Percentiles rank a stretch among this genome's conserved stretches.
Evolutionary conservation across 306 rosid genomes (phyloP).

Genomic region (Trifolium fragiferum): DNA sequence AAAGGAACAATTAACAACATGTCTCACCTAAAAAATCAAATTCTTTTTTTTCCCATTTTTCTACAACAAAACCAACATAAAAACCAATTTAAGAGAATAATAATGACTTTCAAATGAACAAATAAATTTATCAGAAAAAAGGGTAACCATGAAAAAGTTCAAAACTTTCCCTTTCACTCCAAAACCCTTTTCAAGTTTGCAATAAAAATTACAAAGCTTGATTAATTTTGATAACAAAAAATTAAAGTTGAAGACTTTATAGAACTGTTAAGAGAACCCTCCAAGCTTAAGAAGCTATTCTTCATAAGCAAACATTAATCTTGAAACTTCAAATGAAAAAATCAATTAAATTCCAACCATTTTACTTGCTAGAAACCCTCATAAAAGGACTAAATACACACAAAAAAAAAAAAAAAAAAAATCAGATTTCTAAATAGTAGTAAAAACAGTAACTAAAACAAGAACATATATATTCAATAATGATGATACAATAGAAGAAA

Average conservation of each 20-base stretch:
- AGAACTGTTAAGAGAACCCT: constrained; percentile 7
- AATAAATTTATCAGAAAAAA: constrained; percentile 5
- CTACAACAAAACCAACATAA: background rate
- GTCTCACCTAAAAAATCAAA: constrained; percentile 33
- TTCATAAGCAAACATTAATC: constrained; percentile 17
- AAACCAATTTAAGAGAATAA: constrained; percentile 16
- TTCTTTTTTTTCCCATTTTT: background rate
- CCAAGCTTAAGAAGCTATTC: background rate
- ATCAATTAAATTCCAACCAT: background rate
- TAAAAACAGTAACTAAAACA: background rate
- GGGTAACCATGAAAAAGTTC: constrained; percentile 35
- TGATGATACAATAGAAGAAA: constrained; percentile 4
- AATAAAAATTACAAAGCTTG: constrained; percentile 19
- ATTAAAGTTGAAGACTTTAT: constrained; percentile 10
- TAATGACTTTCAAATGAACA: constrained; percentile 9
- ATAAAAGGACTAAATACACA: background rate
- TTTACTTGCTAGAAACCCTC: constrained; percentile 32
- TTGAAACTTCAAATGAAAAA: constrained; percentile 27
- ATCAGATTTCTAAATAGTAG: background rate
- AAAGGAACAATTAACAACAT: background rate
- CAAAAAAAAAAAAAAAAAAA: background rate
- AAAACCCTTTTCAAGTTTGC: constrained; percentile 16
- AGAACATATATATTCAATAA: background rate
- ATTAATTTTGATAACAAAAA: constrained; percentile 12
- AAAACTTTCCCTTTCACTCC: constrained; percentile 11